phyloP scores from a whole-genome alignment of 257 asterid genomes.

The Petrea volubilis region DNA sequence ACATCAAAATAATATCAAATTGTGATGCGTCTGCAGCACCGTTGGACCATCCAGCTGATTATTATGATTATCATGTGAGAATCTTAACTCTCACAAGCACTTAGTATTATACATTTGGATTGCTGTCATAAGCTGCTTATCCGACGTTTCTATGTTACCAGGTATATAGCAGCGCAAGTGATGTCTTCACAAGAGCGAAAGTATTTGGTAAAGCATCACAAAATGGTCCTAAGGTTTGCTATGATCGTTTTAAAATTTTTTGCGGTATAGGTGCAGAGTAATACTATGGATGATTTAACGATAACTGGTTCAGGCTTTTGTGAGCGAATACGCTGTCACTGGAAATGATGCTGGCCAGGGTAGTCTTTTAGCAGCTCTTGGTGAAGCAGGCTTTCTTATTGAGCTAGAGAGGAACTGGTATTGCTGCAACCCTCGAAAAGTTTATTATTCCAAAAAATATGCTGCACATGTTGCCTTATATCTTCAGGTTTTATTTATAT shows the following conservation, averaged over 20 bases:
- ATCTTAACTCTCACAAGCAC: constrained; percentile 6
- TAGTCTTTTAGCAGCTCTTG: constrained; percentile 87
- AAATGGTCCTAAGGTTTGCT: constrained; percentile 83
- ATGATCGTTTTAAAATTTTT: constrained; percentile 8
- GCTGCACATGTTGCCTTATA: not conserved
- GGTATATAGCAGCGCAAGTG: constrained; percentile 67
- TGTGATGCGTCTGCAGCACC: constrained; percentile 76
- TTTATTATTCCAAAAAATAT: not conserved
- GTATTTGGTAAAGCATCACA: constrained; percentile 65
- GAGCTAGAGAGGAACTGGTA: constrained; percentile 94
- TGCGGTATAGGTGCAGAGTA: constrained; percentile 3
- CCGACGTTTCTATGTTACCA: constrained; percentile 32
- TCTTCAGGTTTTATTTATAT: not conserved
- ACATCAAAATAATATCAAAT: constrained; percentile 80
- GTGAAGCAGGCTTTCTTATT: constrained; percentile 90
- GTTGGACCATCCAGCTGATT: constrained; percentile 91
- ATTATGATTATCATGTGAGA: constrained; percentile 87
- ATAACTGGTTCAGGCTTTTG: constrained; percentile 71
- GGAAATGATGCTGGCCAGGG: constrained; percentile 84
- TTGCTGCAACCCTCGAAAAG: not conserved
- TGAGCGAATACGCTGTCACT: constrained; percentile 94
- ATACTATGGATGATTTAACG: constrained; percentile 1
- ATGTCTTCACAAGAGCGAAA: constrained; percentile 47
- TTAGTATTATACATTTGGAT: not conserved
- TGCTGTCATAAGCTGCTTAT: not conserved